Conservation (phyloP, 2,329 filamentous ascomycete species). For the Thyridium curvatum region DNA sequence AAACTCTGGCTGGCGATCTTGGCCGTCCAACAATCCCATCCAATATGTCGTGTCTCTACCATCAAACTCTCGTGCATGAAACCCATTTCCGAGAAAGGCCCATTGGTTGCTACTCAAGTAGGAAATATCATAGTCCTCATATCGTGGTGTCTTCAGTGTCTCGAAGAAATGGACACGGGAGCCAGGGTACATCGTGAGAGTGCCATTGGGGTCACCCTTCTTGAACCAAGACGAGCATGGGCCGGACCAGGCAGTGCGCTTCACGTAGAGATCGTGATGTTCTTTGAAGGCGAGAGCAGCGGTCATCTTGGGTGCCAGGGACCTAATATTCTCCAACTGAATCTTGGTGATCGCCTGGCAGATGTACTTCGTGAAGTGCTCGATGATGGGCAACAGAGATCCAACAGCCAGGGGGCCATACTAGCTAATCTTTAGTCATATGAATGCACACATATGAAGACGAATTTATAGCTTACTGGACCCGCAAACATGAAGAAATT, state of each 20-base stretch:
- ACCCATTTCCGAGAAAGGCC: constrained; percentile 1
- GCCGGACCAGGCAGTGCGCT: constrained; percentile 1
- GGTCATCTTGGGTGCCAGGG: background rate
- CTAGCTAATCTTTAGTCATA: no score
- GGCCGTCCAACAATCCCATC: constrained; percentile 1
- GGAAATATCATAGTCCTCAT: constrained; percentile 13
- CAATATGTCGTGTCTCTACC: constrained; percentile 1
- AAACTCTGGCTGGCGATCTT: constrained; percentile 2
- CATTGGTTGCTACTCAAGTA: constrained; percentile 3
- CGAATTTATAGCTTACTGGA: constrained; percentile 1
- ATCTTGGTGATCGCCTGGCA: background rate
- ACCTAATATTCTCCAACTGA: background rate
- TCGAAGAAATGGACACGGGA: constrained; percentile 9
- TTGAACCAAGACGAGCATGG: constrained; percentile 11
- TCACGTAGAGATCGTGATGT: background rate
- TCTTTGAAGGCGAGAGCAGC: background rate
- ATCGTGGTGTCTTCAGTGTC: constrained; percentile 9
- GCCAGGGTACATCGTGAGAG: constrained; percentile 9
- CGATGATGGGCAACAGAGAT: background rate
- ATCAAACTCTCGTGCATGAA: background rate
- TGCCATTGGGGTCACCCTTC: constrained; percentile 2
- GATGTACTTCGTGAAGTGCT: background rate
- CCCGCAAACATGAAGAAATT: background rate
- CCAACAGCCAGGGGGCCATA: background rate
- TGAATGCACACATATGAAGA: no score